phyloP scores from a whole-genome alignment of 208 protist species.

The Leishmania turanica region DNA sequence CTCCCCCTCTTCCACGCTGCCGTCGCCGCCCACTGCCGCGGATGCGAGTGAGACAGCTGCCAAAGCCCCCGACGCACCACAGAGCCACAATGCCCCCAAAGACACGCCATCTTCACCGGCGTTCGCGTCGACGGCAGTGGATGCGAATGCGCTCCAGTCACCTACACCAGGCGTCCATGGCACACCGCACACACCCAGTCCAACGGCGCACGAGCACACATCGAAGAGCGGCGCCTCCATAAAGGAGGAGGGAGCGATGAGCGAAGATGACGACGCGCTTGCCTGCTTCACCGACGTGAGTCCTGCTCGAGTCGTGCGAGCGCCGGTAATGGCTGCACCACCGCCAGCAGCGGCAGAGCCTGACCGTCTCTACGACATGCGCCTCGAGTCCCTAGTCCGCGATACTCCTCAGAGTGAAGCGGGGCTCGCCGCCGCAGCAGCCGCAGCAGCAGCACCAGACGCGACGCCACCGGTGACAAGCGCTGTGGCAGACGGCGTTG shows the following conservation, averaged over 20 bases:
- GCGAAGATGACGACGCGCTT: neutral
- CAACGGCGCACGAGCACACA: neutral
- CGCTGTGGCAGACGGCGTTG: neutral
- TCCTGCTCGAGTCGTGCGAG: neutral
- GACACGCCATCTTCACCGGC: neutral
- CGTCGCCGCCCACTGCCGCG: neutral
- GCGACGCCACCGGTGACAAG: neutral
- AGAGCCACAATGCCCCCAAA: neutral
- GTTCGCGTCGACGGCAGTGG: neutral
- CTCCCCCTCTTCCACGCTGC: neutral
- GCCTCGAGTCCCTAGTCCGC: constrained; percentile 7
- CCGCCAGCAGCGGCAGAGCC: neutral
- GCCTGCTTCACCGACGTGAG: neutral
- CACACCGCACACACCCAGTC: neutral
- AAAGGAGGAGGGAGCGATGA: neutral
- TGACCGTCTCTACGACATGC: neutral
- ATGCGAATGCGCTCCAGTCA: neutral
- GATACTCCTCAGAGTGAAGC: constrained; percentile 10
- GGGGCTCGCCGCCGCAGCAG: neutral
- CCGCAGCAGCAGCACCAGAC: neutral
- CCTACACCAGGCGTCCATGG: neutral
- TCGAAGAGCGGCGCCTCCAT: neutral
- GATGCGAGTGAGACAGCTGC: neutral
- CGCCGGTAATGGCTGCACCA: neutral
- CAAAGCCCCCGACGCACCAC: neutral